phyloP scores from a whole-genome alignment of 2,329 filamentous ascomycete genomes.

The Alternaria tenuissima region DNA sequence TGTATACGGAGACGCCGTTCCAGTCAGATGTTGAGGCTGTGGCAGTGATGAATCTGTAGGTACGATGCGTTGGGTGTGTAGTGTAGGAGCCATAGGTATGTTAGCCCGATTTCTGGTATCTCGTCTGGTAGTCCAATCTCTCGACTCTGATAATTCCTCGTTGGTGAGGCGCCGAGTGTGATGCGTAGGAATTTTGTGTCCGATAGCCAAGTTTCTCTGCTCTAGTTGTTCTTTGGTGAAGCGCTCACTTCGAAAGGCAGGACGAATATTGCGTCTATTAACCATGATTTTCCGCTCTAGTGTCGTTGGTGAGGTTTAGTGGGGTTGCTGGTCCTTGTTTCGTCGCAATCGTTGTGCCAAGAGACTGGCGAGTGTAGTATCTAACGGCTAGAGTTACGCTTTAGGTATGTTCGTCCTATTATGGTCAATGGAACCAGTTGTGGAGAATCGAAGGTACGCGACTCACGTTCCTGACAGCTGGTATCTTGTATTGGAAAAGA shows the following conservation, averaged over 20 bases:
- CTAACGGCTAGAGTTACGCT: not conserved
- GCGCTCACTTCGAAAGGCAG: too few relatives aligned
- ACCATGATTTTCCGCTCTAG: not conserved
- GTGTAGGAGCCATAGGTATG: not conserved
- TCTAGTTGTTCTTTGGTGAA: too few relatives aligned
- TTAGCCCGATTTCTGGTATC: too few relatives aligned
- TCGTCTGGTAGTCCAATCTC: too few relatives aligned
- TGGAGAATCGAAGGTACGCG: not conserved
- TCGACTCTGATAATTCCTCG: too few relatives aligned
- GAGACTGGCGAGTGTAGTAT: not conserved
- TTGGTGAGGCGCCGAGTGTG: too few relatives aligned
- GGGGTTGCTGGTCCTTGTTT: not conserved
- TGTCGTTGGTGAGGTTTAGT: not conserved
- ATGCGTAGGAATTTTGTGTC: too few relatives aligned
- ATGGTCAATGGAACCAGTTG: not conserved
- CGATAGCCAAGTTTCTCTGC: too few relatives aligned
- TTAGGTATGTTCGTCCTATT: not conserved
- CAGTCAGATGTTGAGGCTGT: not conserved
- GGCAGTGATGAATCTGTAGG: not conserved
- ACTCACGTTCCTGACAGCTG: not conserved
- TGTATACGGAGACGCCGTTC: not conserved
- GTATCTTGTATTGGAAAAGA: constrained; percentile 3
- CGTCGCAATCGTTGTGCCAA: not conserved
- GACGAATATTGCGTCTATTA: not conserved
- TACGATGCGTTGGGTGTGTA: not conserved